Conservation (phyloP, 2,329 filamentous ascomycete genomes). For the Fusarium illudens region DNA sequence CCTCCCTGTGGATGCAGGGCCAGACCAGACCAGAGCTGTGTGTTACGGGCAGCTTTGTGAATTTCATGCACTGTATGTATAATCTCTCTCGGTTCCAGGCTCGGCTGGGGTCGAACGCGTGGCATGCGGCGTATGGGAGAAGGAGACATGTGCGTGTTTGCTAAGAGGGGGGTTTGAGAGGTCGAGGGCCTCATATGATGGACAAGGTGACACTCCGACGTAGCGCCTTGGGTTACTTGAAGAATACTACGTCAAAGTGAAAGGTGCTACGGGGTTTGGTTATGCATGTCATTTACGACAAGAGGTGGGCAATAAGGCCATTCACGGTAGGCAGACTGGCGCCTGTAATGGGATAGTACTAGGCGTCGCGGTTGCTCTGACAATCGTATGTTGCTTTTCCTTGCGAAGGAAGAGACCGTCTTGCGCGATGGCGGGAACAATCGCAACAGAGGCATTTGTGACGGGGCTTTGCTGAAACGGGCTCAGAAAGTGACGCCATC, state of each 20-base stretch:
- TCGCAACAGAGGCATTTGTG: not conserved
- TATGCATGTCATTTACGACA: conserved; percentile 1
- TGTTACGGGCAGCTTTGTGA: not conserved
- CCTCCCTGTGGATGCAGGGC: conserved; percentile 1
- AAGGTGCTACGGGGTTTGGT: not conserved
- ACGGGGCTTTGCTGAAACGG: not conserved
- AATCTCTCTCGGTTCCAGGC: not conserved
- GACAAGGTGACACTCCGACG: not conserved
- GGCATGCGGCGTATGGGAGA: conserved; percentile 26
- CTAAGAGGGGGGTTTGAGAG: not conserved
- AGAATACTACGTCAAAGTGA: conserved; percentile 6
- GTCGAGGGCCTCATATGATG: conserved; percentile 13
- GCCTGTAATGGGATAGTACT: not conserved
- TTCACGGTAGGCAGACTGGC: not conserved
- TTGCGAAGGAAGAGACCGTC: not conserved
- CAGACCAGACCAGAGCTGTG: not conserved
- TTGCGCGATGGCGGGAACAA: not conserved
- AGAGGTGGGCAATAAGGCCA: conserved; percentile 12
- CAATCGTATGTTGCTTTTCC: not conserved
- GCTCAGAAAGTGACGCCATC: not conserved
- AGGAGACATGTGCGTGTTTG: not conserved
- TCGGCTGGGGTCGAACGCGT: conserved; percentile 27
- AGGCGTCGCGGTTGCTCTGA: not conserved
- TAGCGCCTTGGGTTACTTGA: conserved; percentile 20
- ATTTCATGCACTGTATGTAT: conserved; percentile 28